These are phyloP conservation scores for Vitis hybrid DNA, from an alignment of 177 flowering plant species.

Conservation along the genomic window DNA sequence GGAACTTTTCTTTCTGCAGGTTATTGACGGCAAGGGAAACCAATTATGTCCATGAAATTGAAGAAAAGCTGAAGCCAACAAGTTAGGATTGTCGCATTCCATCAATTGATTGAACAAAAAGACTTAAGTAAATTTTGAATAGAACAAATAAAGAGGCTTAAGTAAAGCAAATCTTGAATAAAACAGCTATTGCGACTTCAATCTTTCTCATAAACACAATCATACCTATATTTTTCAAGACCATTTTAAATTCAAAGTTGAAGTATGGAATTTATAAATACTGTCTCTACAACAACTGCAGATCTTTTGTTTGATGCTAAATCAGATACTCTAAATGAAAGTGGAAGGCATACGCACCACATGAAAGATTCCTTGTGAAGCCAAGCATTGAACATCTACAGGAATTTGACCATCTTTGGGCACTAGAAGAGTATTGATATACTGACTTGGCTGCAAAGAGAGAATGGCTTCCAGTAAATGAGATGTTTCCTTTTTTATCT, in stretches of 20 bases:
- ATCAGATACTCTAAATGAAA: background rate
- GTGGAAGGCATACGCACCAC: slow-evolving; percentile 52
- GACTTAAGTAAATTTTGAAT: background rate
- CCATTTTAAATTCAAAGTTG: background rate
- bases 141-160: background rate
- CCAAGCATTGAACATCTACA: slow-evolving; percentile 49
- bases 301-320: background rate
- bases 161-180: background rate
- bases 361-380: slow-evolving; percentile 62
- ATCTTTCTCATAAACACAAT: background rate
- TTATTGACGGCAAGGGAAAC: too few relatives aligned
- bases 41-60: too few relatives aligned
- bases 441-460: slow-evolving; percentile 68
- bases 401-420: slow-evolving; percentile 76
- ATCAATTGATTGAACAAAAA: background rate
- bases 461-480: background rate
- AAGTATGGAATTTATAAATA: background rate
- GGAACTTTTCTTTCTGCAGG: background rate
- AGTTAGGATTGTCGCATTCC: background rate
- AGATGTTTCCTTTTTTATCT: background rate
- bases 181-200: background rate
- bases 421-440: slow-evolving; percentile 79
- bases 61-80: too few relatives aligned
- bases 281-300: background rate
- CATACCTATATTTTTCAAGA: background rate